Percentiles rank a stretch among this genome's conserved stretches.
phyloP scores from a whole-genome alignment of 2,329 filamentous ascomycete genomes.

The Phialocephala subalpina region DNA sequence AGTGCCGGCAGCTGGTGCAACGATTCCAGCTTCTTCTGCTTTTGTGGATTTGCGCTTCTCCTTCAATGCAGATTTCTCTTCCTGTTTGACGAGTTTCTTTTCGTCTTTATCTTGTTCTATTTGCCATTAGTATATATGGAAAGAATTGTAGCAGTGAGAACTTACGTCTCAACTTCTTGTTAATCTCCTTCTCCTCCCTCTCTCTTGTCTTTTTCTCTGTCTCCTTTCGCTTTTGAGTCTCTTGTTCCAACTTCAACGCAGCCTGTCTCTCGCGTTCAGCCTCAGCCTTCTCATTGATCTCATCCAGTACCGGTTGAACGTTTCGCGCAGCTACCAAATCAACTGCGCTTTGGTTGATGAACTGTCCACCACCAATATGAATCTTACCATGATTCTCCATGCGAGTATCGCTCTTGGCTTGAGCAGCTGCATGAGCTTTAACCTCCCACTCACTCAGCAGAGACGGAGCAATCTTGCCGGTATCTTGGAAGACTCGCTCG shows the following conservation, averaged over 20 bases:
- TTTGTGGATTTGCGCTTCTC: conserved; percentile 60
- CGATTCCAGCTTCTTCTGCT: conserved; percentile 3
- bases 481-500: conserved; percentile 78
- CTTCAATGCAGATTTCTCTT: conserved; percentile 59
- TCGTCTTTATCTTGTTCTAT: conserved; percentile 49
- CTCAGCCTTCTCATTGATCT: conserved; percentile 83
- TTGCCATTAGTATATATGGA: conserved; percentile 31
- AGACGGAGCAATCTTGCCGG: conserved; percentile 74
- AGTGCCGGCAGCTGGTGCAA: neutral
- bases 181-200: conserved; percentile 60
- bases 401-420: conserved; percentile 68
- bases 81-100: conserved; percentile 52
- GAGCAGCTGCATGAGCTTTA: conserved; percentile 75
- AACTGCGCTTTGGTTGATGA: conserved; percentile 79
- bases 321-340: conserved; percentile 79
- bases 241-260: conserved; percentile 68
- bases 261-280: conserved; percentile 72
- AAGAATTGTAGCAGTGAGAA: conserved; percentile 20
- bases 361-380: conserved; percentile 82
- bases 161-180: conserved; percentile 67
- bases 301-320: conserved; percentile 84
- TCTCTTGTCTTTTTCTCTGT: conserved; percentile 63
- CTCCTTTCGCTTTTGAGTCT: conserved; percentile 68
- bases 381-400: conserved; percentile 64
- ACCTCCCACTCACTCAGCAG: conserved; percentile 81